Evolutionary conservation across 805 yeast species (phyloP).

Genomic region (Barnettozyma sp.): DNA sequence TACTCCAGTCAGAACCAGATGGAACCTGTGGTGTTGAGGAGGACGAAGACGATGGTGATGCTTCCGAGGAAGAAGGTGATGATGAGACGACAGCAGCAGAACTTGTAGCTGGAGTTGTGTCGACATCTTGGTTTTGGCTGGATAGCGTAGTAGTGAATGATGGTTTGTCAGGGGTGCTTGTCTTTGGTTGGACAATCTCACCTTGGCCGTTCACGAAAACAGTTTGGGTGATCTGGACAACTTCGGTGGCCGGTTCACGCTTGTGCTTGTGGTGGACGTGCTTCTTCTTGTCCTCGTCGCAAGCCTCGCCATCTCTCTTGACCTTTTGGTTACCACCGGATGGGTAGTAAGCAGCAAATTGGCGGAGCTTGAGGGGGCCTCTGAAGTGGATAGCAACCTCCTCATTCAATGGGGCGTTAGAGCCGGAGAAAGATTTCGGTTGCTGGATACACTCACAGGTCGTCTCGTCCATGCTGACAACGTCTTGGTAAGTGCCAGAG

Average conservation of each 20-base stretch:
- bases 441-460: conserved; percentile 66
- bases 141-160: no score
- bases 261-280: conserved; percentile 46
- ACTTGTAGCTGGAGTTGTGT: conserved; percentile 25
- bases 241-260: conserved; percentile 54
- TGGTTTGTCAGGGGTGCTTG: background rate
- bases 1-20: conserved; percentile 53
- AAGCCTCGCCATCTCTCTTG: conserved; percentile 36
- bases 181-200: conserved; percentile 20
- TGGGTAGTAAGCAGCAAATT: conserved; percentile 88
- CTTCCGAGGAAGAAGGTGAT: conserved; percentile 25
- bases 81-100: conserved; percentile 18
- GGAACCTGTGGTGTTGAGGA: conserved; percentile 29
- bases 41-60: conserved; percentile 26
- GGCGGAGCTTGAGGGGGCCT: conserved; percentile 75
- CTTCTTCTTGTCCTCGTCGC: conserved; percentile 20
- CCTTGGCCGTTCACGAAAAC: conserved; percentile 63
- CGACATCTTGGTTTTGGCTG: no score
- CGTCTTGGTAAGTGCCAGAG: conserved; percentile 76
- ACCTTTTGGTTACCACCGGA: conserved; percentile 33
- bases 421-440: conserved; percentile 55
- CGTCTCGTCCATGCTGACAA: conserved; percentile 67
- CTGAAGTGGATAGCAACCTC: conserved; percentile 85
- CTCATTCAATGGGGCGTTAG: conserved; percentile 75
- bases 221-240: conserved; percentile 71